phyloP scores from a whole-genome alignment of 169 alveolate species.

The Plasmodium gaboni region DNA sequence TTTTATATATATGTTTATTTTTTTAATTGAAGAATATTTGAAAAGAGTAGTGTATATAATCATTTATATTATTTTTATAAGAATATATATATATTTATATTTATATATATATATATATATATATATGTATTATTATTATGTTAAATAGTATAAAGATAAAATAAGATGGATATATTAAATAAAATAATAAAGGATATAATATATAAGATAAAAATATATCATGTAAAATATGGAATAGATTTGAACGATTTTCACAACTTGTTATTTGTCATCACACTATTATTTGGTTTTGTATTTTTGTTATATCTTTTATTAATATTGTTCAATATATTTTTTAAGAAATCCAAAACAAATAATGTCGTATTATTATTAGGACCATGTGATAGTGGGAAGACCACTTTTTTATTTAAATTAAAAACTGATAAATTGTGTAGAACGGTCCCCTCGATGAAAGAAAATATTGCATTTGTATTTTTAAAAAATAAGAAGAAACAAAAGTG shows the following conservation, averaged over 20 bases:
- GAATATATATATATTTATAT: not conserved
- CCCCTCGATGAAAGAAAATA: conserved; percentile 70
- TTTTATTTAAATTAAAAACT: conserved; percentile 44
- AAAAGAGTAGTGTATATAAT: no score
- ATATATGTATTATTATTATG: not conserved
- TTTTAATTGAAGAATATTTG: no score
- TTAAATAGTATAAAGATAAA: no score
- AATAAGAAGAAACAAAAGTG: conserved; percentile 31
- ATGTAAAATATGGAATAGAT: conserved; percentile 50
- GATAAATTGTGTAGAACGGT: conserved; percentile 60
- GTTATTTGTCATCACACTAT: conserved; percentile 21
- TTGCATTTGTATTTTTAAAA: conserved; percentile 39
- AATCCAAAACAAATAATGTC: conserved; percentile 26
- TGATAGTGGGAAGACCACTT: conserved; percentile 71
- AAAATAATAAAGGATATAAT: conserved; percentile 12
- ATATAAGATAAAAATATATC: conserved; percentile 8
- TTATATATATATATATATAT: not conserved
- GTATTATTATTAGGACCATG: conserved; percentile 70
- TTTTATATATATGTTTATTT: no score
- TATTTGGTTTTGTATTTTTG: conserved; percentile 33
- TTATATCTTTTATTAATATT: conserved; percentile 41
- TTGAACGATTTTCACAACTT: conserved; percentile 65
- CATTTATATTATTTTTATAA: not conserved
- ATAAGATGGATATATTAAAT: conserved; percentile 29
- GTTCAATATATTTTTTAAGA: conserved; percentile 32